Evolutionary conservation across 2,329 filamentous ascomycete species (phyloP).

Genomic region (Apiospora hydei): DNA sequence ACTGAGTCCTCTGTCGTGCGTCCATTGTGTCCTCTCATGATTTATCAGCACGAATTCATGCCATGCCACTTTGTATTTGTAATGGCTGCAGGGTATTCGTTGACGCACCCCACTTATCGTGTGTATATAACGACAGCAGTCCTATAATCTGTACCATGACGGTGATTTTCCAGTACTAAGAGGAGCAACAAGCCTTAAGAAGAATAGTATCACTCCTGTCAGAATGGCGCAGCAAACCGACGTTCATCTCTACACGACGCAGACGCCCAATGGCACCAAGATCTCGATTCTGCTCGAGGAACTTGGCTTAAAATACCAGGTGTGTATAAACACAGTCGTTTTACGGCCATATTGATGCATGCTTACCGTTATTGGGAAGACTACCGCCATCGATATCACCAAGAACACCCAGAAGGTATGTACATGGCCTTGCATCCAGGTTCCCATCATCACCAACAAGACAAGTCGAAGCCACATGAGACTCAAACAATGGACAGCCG

Average conservation of each 20-base stretch:
- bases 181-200: not conserved
- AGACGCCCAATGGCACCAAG: constrained; percentile 90
- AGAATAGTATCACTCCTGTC: not conserved
- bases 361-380: not conserved
- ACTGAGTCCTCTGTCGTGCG: not conserved
- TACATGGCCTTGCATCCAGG: too few relatives aligned
- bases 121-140: not conserved
- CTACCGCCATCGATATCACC: constrained; percentile 63
- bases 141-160: not conserved
- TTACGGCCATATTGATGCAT: not conserved
- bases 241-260: constrained; percentile 82
- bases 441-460: not conserved
- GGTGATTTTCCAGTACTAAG: not conserved
- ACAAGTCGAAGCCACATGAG: not conserved
- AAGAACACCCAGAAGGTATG: constrained; percentile 76
- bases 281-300: constrained; percentile 87
- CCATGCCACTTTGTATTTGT: not conserved
- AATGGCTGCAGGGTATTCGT: not conserved
- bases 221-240: constrained; percentile 48
- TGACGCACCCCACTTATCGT: not conserved
- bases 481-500: too few relatives aligned
- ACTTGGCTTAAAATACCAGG: constrained; percentile 82
- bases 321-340: constrained; percentile 49
- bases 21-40: not conserved
- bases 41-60: not conserved